Evolutionary conservation across 2,329 filamentous ascomycete genomes (phyloP).

Genomic region (Plectosphaerella cucumerina): DNA sequence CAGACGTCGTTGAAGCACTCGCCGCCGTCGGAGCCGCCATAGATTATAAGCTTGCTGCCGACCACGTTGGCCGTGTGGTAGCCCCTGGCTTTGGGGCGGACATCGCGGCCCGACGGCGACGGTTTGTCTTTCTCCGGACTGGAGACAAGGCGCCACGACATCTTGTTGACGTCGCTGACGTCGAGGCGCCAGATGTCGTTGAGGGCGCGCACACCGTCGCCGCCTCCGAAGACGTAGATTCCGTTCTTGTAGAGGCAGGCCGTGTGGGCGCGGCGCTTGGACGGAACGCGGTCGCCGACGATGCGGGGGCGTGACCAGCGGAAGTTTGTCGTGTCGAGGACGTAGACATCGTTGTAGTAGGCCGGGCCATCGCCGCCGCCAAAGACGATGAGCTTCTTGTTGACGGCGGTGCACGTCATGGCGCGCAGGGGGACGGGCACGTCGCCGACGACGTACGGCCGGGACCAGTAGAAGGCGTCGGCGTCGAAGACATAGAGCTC

Average conservation of each 20-base stretch:
- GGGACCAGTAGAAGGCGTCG: conserved; percentile 66
- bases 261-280: conserved; percentile 62
- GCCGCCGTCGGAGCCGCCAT: conserved; percentile 64
- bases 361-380: conserved; percentile 66
- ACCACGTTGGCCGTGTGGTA: conserved; percentile 74
- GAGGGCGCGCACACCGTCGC: conserved; percentile 64
- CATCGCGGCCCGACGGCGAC: conserved; percentile 22
- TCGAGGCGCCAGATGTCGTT: conserved; percentile 72
- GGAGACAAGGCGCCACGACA: conserved; percentile 65
- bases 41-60: conserved; percentile 67
- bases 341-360: conserved; percentile 70
- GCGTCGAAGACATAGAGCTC: conserved; percentile 66
- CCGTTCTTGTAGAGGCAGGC: conserved; percentile 69
- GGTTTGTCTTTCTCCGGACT: conserved; percentile 30
- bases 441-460: conserved; percentile 60
- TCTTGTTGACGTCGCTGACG: conserved; percentile 61
- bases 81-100: conserved; percentile 58
- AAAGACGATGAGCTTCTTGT: conserved; percentile 67
- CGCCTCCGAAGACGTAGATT: conserved; percentile 68
- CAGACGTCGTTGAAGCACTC: conserved; percentile 72
- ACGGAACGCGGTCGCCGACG: conserved; percentile 53
- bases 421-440: conserved; percentile 61
- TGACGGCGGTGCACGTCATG: conserved; percentile 69
- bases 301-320: conserved; percentile 62
- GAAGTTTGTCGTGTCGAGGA: conserved; percentile 67